Conservation (phyloP, 768 basidiomycete genomes). For the Mycena venus region DNA sequence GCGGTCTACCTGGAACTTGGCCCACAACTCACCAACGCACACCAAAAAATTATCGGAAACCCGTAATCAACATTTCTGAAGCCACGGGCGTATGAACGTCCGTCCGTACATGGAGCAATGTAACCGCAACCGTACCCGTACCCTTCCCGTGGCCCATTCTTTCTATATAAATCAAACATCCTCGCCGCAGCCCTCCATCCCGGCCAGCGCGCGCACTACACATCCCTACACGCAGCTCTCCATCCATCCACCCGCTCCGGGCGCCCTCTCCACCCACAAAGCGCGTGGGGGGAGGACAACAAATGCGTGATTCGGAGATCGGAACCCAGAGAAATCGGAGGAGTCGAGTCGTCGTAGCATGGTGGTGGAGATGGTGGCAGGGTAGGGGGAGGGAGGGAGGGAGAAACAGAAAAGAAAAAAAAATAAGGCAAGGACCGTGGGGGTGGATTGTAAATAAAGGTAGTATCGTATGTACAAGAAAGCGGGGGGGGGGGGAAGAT, state of each 20-base stretch:
- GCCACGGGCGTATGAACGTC: too few relatives aligned
- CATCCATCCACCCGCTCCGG: not conserved
- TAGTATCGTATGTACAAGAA: constrained; percentile 9
- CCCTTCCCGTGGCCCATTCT: too few relatives aligned
- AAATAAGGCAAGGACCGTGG: not conserved
- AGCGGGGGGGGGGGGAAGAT: not conserved
- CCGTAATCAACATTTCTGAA: too few relatives aligned
- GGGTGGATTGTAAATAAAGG: not conserved
- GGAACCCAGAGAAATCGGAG: constrained; percentile 4
- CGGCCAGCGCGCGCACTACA: not conserved
- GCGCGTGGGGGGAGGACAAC: constrained; percentile 22
- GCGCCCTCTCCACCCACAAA: constrained; percentile 17
- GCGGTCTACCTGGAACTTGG: too few relatives aligned
- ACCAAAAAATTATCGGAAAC: too few relatives aligned
- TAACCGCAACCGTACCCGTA: too few relatives aligned
- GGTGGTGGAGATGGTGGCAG: not conserved
- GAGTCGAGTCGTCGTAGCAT: not conserved
- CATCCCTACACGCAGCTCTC: too few relatives aligned
- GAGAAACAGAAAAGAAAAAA: not conserved
- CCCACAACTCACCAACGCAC: too few relatives aligned
- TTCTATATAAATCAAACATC: not conserved
- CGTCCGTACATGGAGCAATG: too few relatives aligned
- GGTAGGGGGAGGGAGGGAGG: too few relatives aligned
- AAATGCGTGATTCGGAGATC: constrained; percentile 9
- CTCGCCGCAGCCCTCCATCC: not conserved